Evolutionary conservation across 169 alveolate genomes (phyloP).

Genomic region (Babesia sp.): DNA sequence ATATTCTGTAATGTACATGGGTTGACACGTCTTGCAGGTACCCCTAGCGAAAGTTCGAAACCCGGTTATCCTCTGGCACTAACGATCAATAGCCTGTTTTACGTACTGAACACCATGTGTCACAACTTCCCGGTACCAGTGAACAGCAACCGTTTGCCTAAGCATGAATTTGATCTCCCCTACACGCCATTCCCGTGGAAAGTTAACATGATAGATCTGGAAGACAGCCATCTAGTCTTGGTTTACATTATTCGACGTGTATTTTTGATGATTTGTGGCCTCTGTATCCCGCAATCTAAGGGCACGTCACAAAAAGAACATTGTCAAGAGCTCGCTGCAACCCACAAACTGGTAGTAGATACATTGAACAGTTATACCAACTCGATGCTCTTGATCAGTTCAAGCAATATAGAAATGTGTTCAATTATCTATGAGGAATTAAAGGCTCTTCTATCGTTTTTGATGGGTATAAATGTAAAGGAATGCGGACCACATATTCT

Average conservation of each 20-base stretch:
- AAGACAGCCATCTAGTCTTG: slow-evolving; percentile 30
- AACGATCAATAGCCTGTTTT: slow-evolving; percentile 29
- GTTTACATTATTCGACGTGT: slow-evolving; percentile 29
- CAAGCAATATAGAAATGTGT: slow-evolving; percentile 22
- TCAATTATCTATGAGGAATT: slow-evolving; percentile 40
- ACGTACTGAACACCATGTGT: slow-evolving; percentile 40
- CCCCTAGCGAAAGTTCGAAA: slow-evolving; percentile 5
- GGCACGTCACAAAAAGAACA: background rate
- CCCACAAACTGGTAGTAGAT: slow-evolving; percentile 32
- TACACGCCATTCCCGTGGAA: slow-evolving; percentile 47
- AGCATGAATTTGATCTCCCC: slow-evolving; percentile 27
- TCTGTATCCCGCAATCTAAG: slow-evolving; percentile 25
- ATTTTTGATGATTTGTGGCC: slow-evolving; percentile 33
- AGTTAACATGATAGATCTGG: slow-evolving; percentile 39
- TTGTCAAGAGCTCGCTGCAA: background rate
- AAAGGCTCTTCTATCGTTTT: slow-evolving; percentile 17
- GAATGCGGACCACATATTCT: slow-evolving; percentile 29
- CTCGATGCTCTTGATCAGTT: slow-evolving; percentile 34
- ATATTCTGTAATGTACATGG: slow-evolving; percentile 54
- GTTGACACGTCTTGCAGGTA: slow-evolving; percentile 9
- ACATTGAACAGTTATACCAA: slow-evolving; percentile 40
- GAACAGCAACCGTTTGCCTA: background rate
- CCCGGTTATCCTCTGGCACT: slow-evolving; percentile 48
- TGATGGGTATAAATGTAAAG: slow-evolving; percentile 25
- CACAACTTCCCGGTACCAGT: slow-evolving; percentile 60